Evolutionary conservation across 257 asterid genomes (phyloP), one percentile per base, ranked within the genome.

Genomic region (Mentha longifolia): DNA sequence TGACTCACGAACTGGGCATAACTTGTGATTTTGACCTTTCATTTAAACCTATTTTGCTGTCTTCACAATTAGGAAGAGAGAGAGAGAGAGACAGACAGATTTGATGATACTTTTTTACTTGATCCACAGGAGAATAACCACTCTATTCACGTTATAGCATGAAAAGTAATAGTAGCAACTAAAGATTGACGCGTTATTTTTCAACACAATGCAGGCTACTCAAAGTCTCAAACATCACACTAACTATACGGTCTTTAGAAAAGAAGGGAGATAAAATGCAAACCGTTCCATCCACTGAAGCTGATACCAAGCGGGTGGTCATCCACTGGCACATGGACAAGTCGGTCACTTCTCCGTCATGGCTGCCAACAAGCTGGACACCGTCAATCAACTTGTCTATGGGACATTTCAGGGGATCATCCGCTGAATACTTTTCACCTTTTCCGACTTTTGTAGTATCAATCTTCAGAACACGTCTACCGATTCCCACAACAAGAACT

Each of bases 251-350:
- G 10, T 10, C 16, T 6, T 0, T 16, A 67, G n/a, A n/a, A 22
- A 39, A 67, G 51, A 30, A 7, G 31, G 70, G 11, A 17, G 49
- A 63, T 61, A 17, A 33, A 57, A 20, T 59, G 86, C 96, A 11
- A 68, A 95, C 99, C 92, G 90, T 90, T 81, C 99, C 99, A 84
- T 92, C 99, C 65, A 86, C 88, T 30, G 99, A 95, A 56, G 97
- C 96, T 28, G 99, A 92, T 33, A 87, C 99, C 85, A 95, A 81
- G 65, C 98, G 97, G 7, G 98, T 88, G 54, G 92, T 92, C 99
- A 95, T 92, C 99, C 99, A 95, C 80, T 92, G 99, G 85, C 96
- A 95, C 99, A 95, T 95, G 42, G 99, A 92, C 65, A 95, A 77
- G 80, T 88, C 99, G 28, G 99, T 92, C 61, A 95, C 95, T 74